These are phyloP conservation scores for Penicillium robsamsonii DNA, from an alignment of 495 filamentous ascomycete species.

Conservation along the genomic window DNA sequence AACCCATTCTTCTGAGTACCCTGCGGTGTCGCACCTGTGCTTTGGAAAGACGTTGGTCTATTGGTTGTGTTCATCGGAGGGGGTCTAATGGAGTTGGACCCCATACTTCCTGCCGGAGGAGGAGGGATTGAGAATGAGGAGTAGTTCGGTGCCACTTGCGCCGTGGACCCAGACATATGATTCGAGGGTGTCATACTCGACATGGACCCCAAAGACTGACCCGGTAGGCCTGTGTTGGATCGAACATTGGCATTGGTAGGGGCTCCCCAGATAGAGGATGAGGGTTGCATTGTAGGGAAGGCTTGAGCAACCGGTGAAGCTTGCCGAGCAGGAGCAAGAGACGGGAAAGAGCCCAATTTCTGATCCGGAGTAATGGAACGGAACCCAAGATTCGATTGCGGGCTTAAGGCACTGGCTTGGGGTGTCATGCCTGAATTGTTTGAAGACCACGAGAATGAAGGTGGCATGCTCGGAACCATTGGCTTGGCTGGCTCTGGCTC, in stretches of 20 bases:
- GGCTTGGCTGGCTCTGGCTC: constrained; percentile 33
- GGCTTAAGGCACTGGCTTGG: constrained; percentile 23
- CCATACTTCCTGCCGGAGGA: constrained; percentile 32
- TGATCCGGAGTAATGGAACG: constrained; percentile 55
- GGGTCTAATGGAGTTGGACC: constrained; percentile 15
- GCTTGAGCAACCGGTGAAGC: constrained; percentile 27
- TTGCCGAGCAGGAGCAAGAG: constrained; percentile 44
- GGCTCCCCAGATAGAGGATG: constrained; percentile 30
- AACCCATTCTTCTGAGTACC: constrained; percentile 54
- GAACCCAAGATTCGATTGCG: constrained; percentile 29
- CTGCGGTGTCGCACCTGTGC: constrained; percentile 26
- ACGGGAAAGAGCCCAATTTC: constrained; percentile 47
- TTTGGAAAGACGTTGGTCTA: constrained; percentile 19
- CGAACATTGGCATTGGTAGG: constrained; percentile 15
- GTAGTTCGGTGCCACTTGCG: constrained; percentile 36
- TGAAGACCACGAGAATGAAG: constrained; percentile 51
- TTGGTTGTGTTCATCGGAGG: constrained; percentile 23
- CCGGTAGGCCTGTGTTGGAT: constrained; percentile 19
- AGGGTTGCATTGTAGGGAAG: constrained; percentile 38
- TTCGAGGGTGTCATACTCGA: constrained; percentile 28
- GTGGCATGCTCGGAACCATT: constrained; percentile 29
- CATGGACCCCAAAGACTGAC: constrained; percentile 29
- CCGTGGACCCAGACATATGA: constrained; percentile 19
- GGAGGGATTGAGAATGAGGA: constrained; percentile 49
- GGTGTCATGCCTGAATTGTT: constrained; percentile 23